Evolutionary conservation across 441 rosid species (phyloP).

Genomic region (Macaranga tanarius): DNA sequence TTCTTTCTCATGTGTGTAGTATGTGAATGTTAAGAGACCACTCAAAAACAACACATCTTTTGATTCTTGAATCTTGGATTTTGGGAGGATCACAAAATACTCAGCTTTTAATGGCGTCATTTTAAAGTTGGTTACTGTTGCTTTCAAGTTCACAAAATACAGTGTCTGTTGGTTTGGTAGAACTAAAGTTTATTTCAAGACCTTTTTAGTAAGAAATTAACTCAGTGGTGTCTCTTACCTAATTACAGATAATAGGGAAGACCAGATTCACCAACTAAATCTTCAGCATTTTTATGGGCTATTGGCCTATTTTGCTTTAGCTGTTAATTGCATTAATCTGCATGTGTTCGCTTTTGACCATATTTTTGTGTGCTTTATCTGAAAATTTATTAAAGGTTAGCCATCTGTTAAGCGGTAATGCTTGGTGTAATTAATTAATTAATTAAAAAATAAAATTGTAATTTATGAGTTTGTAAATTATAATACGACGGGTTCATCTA

Average conservation of each 20-base stretch:
- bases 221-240: constrained; percentile 22
- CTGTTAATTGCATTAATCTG: neutral
- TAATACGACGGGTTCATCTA: too few relatives aligned
- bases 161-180: constrained; percentile 29
- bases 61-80: constrained; percentile 20
- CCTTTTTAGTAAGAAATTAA: constrained; percentile 6
- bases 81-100: constrained; percentile 15
- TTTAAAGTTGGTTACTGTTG: constrained; percentile 8
- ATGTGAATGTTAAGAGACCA: constrained; percentile 4
- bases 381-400: neutral
- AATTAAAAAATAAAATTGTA: too few relatives aligned
- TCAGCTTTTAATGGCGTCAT: constrained; percentile 13
- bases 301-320: neutral
- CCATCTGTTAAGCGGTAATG: too few relatives aligned
- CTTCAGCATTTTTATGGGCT: neutral
- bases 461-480: too few relatives aligned
- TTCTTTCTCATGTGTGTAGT: constrained; percentile 29
- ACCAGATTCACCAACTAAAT: constrained; percentile 5
- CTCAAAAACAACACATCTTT: neutral
- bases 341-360: too few relatives aligned
- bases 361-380: too few relatives aligned
- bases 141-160: constrained; percentile 14
- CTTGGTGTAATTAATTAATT: too few relatives aligned
- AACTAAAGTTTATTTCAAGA: constrained; percentile 13
- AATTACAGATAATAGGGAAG: constrained; percentile 10